phyloP scores from a whole-genome alignment of 139 green algal genomes.

The Deuterostichococcus epilithicus region DNA sequence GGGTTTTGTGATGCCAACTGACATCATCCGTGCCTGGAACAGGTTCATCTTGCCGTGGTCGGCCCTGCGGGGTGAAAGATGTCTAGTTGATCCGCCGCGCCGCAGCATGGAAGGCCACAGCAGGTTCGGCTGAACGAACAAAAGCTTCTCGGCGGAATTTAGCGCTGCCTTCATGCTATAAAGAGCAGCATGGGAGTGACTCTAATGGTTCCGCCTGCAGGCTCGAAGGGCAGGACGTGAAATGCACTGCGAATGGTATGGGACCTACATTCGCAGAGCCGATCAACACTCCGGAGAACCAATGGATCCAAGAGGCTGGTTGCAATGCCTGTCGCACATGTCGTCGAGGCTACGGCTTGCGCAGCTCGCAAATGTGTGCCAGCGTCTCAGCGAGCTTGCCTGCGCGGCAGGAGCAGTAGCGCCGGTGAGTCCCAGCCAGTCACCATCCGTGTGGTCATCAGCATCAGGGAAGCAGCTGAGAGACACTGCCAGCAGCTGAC shows the following conservation, averaged over 20 bases:
- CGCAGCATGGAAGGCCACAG: neutral
- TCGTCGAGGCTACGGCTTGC: neutral
- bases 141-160: neutral
- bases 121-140: neutral
- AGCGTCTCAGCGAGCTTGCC: neutral
- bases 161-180: neutral
- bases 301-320: no score
- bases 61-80: neutral
- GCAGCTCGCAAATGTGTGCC: neutral
- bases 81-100: slow-evolving; percentile 1
- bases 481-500: neutral
- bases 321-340: no score
- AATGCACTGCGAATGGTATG: no score
- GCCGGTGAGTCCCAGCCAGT: no score
- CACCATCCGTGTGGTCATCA: no score
- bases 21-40: no score
- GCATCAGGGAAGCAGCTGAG: neutral
- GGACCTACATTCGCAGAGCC: no score
- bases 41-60: no score
- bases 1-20: no score
- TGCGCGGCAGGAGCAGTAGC: neutral
- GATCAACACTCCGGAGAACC: no score
- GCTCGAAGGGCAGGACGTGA: no score
- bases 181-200: neutral
- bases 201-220: neutral